Evolutionary conservation across 352 stramenopile species (phyloP).

Genomic region (Nothophytophthora sp.): DNA sequence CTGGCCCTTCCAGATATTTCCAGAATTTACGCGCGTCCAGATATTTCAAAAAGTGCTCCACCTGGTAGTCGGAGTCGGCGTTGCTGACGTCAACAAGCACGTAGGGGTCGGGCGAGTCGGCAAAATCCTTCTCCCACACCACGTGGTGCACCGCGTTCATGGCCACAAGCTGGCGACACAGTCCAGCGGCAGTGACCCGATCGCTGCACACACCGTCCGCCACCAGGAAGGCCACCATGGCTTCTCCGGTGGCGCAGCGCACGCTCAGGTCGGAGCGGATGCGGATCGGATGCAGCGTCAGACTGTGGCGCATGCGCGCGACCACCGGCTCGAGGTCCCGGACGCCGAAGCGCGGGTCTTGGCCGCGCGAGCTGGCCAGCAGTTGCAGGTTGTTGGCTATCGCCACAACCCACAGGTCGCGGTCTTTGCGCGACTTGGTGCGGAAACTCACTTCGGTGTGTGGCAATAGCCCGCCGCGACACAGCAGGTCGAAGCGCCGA

Average conservation of each 20-base stretch:
- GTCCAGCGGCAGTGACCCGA: slow-evolving; percentile 46
- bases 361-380: slow-evolving; percentile 36
- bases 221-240: slow-evolving; percentile 73
- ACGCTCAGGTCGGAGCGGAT: slow-evolving; percentile 68
- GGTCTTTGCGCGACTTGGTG: slow-evolving; percentile 76
- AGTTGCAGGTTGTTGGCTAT: slow-evolving; percentile 68
- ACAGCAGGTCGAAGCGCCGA: slow-evolving; percentile 71
- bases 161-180: slow-evolving; percentile 60
- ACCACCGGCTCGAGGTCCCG: slow-evolving; percentile 58
- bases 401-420: slow-evolving; percentile 71
- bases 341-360: slow-evolving; percentile 54
- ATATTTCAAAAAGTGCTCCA: slow-evolving; percentile 82
- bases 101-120: slow-evolving; percentile 76
- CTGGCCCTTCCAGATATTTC: slow-evolving; percentile 65
- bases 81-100: slow-evolving; percentile 44
- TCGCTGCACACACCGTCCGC: slow-evolving; percentile 51
- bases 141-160: slow-evolving; percentile 89
- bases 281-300: slow-evolving; percentile 62
- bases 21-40: slow-evolving; percentile 83
- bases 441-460: slow-evolving; percentile 77
- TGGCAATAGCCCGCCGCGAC: slow-evolving; percentile 67
- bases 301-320: slow-evolving; percentile 48
- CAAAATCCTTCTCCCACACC: slow-evolving; percentile 84
- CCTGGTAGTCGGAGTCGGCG: slow-evolving; percentile 42
- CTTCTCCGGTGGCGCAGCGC: slow-evolving; percentile 63